Conservation (phyloP, 768 basidiomycete species). For the Russula lepida region DNA sequence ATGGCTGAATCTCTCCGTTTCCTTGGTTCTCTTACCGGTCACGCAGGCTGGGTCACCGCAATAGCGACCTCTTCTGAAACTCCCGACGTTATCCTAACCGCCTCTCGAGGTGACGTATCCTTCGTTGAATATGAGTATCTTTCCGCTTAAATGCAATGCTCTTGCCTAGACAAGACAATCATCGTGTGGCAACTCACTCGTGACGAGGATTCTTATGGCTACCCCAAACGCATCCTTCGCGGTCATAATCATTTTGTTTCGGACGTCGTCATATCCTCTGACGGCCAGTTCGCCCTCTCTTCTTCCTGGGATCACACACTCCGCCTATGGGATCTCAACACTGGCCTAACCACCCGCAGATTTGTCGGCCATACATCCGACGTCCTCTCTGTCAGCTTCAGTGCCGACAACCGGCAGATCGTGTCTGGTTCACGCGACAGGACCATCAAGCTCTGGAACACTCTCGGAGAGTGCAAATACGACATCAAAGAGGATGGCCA, state of each 20-base stretch:
- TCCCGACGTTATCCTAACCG: slow-evolving; percentile 98
- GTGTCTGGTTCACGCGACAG: slow-evolving; percentile 96
- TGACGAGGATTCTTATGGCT: slow-evolving; percentile 84
- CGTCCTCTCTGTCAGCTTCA: slow-evolving; percentile 98
- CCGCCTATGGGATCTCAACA: slow-evolving; percentile 99
- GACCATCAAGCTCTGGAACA: slow-evolving; percentile 99
- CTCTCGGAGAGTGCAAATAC: slow-evolving; percentile 99
- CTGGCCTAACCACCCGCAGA: slow-evolving; percentile 88
- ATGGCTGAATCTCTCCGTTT: slow-evolving; percentile 22
- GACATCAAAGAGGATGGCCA: slow-evolving; percentile 99
- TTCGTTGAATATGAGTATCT: not conserved
- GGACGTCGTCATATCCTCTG: slow-evolving; percentile 97
- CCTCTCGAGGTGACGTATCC: slow-evolving; percentile 74
- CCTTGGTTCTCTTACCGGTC: slow-evolving; percentile 85
- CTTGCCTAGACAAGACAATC: slow-evolving; percentile 86
- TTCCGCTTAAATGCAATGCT: slow-evolving; percentile 20
- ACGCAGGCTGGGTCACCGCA: slow-evolving; percentile 97
- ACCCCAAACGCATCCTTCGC: slow-evolving; percentile 93
- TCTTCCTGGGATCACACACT: slow-evolving; percentile 99
- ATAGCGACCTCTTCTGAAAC: slow-evolving; percentile 98
- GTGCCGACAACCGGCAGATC: slow-evolving; percentile 98
- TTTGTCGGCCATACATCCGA: slow-evolving; percentile 98
- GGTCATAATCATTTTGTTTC: slow-evolving; percentile 99
- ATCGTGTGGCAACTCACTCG: slow-evolving; percentile 99
- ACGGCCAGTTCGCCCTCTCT: slow-evolving; percentile 98